Conservation (phyloP, 768 basidiomycete genomes). For the Rhizopogon vinicolor region DNA sequence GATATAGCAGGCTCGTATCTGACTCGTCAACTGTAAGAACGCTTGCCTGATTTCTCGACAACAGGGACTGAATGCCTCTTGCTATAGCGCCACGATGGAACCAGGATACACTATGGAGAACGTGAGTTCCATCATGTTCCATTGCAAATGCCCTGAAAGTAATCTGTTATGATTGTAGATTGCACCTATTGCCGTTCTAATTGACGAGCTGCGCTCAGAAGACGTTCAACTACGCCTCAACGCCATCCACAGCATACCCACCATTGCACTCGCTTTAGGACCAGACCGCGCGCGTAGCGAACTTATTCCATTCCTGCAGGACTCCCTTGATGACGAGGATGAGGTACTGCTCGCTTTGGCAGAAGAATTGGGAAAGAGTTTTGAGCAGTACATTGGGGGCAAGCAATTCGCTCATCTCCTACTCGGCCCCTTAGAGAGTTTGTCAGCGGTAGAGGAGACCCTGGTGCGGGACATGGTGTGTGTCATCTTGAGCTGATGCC, state of each 20-base stretch:
- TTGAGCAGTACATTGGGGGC: constrained; percentile 94
- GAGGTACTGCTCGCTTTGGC: constrained; percentile 94
- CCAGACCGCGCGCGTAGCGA: constrained; percentile 94
- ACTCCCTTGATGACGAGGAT: constrained; percentile 99
- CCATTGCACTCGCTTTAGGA: constrained; percentile 95
- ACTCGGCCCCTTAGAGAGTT: constrained; percentile 89
- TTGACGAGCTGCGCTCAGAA: constrained; percentile 97
- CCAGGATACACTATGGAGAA: constrained; percentile 62
- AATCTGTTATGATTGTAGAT: constrained; percentile 44
- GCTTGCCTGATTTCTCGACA: not conserved
- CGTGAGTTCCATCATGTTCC: constrained; percentile 36
- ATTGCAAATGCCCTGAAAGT: constrained; percentile 15
- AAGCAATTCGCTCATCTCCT: constrained; percentile 81
- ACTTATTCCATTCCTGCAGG: constrained; percentile 94
- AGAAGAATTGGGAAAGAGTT: constrained; percentile 88
- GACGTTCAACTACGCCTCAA: constrained; percentile 95
- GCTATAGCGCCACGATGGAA: constrained; percentile 48
- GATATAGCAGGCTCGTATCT: not conserved
- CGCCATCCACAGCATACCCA: constrained; percentile 95
- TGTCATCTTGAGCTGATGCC: not conserved
- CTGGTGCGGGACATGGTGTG: constrained; percentile 94
- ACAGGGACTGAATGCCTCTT: not conserved
- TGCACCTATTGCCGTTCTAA: constrained; percentile 92
- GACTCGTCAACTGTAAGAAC: not conserved
- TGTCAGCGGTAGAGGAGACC: constrained; percentile 96